Percentiles rank a stretch among this genome's conserved stretches.
phyloP scores from a whole-genome alignment of 805 yeast genomes.

The Novakomyces olei region DNA sequence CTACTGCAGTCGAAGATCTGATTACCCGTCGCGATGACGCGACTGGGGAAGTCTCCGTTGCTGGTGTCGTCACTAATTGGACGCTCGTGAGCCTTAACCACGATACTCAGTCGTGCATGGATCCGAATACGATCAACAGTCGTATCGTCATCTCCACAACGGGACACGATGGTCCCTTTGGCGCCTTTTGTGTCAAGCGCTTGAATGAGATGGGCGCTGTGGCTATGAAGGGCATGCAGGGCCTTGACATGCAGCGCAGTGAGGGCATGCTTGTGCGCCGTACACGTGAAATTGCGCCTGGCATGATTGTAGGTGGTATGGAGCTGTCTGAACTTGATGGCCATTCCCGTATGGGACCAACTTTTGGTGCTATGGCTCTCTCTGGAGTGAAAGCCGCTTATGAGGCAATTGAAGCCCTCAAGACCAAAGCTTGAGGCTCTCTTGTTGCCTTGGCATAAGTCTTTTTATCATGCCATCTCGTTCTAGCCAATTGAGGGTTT shows the following conservation, averaged over 20 bases:
- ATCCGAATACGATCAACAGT: conserved; percentile 53
- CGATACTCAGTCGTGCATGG: conserved; percentile 61
- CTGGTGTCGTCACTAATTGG: conserved; percentile 73
- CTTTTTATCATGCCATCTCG: too few relatives aligned
- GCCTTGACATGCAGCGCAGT: conserved; percentile 56
- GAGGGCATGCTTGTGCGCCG: conserved; percentile 55
- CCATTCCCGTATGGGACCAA: conserved; percentile 65
- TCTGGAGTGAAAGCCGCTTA: conserved; percentile 67
- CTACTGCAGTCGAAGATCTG: conserved; percentile 61
- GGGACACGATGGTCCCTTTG: conserved; percentile 70
- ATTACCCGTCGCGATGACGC: conserved; percentile 41
- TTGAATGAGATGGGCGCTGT: conserved; percentile 19
- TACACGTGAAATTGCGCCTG: conserved; percentile 43
- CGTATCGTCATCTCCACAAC: conserved; percentile 46
- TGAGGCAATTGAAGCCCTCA: conserved; percentile 10
- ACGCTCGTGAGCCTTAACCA: conserved; percentile 56
- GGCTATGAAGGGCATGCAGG: conserved; percentile 42
- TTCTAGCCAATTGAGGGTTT: too few relatives aligned
- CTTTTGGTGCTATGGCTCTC: conserved; percentile 62
- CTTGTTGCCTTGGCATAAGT: too few relatives aligned
- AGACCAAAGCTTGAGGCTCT: too few relatives aligned
- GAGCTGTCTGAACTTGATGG: conserved; percentile 61
- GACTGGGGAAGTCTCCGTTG: conserved; percentile 38
- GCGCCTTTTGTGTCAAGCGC: conserved; percentile 59
- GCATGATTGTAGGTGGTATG: conserved; percentile 51